Base-by-base conservation (phyloP, 116 monocot species). In the Papilionanthe hybrid region DNA sequence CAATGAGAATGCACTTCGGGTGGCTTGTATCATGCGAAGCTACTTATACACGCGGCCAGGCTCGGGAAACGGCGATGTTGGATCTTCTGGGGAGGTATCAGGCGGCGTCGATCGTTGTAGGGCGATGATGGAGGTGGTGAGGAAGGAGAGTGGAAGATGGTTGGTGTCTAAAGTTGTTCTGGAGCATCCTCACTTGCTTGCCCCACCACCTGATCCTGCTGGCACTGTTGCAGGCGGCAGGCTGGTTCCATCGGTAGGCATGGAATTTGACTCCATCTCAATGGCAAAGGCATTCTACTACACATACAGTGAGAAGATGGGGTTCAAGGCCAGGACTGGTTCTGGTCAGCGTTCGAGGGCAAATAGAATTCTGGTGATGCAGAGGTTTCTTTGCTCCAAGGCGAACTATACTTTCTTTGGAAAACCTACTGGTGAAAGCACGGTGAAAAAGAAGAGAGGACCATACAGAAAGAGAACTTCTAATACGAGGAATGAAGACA, bases 11-110 rank as follows among this genome's bases (percentile, higher is more conserved):
- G 89, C 86, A 13, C 83, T 86, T 30, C 83, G 90, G 18, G 83
- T 87, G 25, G 87, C 90, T 58, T 85, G 84, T 75, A 90, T 90
- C 81, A 87, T 87, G 90, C 83, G 87, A 0, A 83, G 77, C 49
- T 90, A 87, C 85, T 81, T 87, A 49, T 53, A 82, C 53, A 78
- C 25, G 25, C 69, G 79, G 23, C 19, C 77, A 37, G 68, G 27
- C 5, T 68, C 44, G 3, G 75, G 19, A 18, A 15, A 57, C 4
- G 43, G 63, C n/a, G 73, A 10, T 27, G 37, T 49, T 13, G 25
- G 44, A 19, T 55, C 60, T 5, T 17, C 72, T 0, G 47, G 28
- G 32, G 79, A 55, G 27, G 55, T 23, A 11, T 74, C 41, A 1
- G 71, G n/a, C 0, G 85, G 69, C 29, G 75, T 30, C 18, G 90